Evolutionary conservation across 768 basidiomycete genomes (phyloP), one percentile per base, ranked within the genome.

Genomic region (Serendipita sp.): DNA sequence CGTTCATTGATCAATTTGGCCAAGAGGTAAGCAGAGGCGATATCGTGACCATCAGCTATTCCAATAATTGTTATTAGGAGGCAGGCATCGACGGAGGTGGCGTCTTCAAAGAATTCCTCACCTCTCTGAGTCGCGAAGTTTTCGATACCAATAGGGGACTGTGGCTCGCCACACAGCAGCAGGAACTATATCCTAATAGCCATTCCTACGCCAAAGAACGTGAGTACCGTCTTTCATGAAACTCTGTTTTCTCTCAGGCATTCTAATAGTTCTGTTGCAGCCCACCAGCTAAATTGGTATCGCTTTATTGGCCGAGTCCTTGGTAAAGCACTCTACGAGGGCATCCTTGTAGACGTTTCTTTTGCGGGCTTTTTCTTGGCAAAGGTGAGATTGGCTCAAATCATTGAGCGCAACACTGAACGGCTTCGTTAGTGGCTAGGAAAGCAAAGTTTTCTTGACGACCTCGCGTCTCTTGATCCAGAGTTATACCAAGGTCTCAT

Each of bases 101-200:
- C 0, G 85, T 98, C 3, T 98, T 96, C 78, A 99, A 98, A 71
- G 96, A 98, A 72, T 96, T 98, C 67, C 81, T 98, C 69, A 99
- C 93, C 1, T 71, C 70, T 75, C 34, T 78, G 62, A 66, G 75
- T 68, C 2, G 28, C 69, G 95, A 98, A 71, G 95, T 89, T 0
- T 98, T 99, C 65, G 92, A 99, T 69, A 86, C 88, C 1, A 84
- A 98, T 69, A 83, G 92, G 3, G 96, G 96, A 9, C 75, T 99
- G 3, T 99, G 96, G 96, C 76, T 95, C 28, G 83, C 82, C 28
- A 99, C 86, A 63, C 82, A 82, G 72, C 88, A 91, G 73, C 90
- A 96, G 62, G 92, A 97, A 72, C 75, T 99, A 48, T 99, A 97
- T 69, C 96, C 96, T 0, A 94, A 92, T 68, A 91, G 93, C 5